Percentiles rank a stretch among this genome's conserved stretches.
phyloP scores from a whole-genome alignment of 805 yeast species.

The Limtongia smithiae region DNA sequence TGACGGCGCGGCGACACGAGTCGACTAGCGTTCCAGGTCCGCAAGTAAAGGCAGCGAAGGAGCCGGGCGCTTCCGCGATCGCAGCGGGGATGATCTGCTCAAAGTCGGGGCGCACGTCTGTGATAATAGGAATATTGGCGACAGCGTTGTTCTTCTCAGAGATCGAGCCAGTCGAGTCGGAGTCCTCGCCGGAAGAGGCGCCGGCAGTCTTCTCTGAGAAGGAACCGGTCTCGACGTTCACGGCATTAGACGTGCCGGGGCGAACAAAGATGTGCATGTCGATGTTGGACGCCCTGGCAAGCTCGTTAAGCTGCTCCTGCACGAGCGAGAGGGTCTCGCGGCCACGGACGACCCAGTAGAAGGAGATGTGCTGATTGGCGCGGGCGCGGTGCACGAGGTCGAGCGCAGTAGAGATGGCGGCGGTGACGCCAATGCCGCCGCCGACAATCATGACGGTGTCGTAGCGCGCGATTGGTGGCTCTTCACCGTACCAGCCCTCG shows the following conservation, averaged over 20 bases:
- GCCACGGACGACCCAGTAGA: constrained; percentile 17
- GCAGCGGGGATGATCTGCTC: constrained; percentile 3
- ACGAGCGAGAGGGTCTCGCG: constrained; percentile 6
- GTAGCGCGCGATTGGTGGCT: constrained; percentile 47
- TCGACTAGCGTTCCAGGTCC: constrained; percentile 17
- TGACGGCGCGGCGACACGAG: constrained; percentile 3
- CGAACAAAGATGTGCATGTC: constrained; percentile 9
- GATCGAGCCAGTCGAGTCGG: background rate
- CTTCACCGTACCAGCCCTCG: constrained; percentile 61
- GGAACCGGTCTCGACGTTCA: constrained; percentile 3
- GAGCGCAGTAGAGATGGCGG: constrained; percentile 47
- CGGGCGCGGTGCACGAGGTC: constrained; percentile 16
- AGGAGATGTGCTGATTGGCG: constrained; percentile 9
- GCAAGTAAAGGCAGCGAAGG: constrained; percentile 24
- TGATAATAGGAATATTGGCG: too few relatives aligned
- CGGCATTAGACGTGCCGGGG: background rate
- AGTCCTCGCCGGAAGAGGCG: background rate
- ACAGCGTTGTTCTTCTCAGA: background rate
- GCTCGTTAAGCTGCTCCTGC: constrained; percentile 3
- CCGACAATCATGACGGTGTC: constrained; percentile 50
- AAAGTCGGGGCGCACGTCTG: constrained; percentile 20
- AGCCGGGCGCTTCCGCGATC: constrained; percentile 15
- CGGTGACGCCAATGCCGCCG: constrained; percentile 67
- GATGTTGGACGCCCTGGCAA: background rate
- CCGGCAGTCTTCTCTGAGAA: background rate